Base-by-base conservation (phyloP, 2,329 filamentous ascomycete genomes). In the Amylocarpus encephaloides region DNA sequence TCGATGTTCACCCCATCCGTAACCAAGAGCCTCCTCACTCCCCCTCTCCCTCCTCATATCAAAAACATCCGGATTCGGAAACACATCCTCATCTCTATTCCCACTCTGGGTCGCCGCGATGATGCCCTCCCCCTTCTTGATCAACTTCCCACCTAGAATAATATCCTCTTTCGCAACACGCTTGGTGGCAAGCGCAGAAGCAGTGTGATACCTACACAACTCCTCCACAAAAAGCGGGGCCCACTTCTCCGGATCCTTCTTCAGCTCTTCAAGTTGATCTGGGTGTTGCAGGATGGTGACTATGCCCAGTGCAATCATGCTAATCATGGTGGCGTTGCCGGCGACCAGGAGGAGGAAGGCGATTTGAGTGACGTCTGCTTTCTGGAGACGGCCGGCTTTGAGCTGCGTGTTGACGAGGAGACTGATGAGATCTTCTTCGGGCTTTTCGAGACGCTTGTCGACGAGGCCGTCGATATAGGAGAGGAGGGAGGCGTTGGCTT, bases 281-380 rank as follows among this genome's bases (percentile, higher is more conserved):
- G 73, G 72, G 41, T 76, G 64, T 47, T 73, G 67, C 13, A 71
- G 62, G 5, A 76, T 67, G 3, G 70, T 71, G 0, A 73, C 64
- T 7, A 75, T 64, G 10, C 74, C 74, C 30, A 76, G 63, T 1
- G 68, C 66, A 49, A 76, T 76, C 70, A 73, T 76, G 57, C 71
- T 75, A 4, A 76, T 69, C 70, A 76, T 73, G 0, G 75, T 76
- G 0, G 74, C 75, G 34, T 77, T 78, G 2, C 74, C 74, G 0
- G 74, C 73, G 1, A 75, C 73, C 1, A 77, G 67, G 5, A 76
- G 64, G 6, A 77, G 61, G 58, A 77, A 76, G 0, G 73, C 71
- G 42, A 76, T 73, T 49, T 74, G 71, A 1, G 75, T 45, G 4
- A 56, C 56, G 43, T 60, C 56, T n/a, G 49, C 52, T 49, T 61